Evolutionary conservation across 768 basidiomycete genomes (phyloP), one percentile per base, ranked within the genome.

Genomic region (Rhodotorula babjevae): DNA sequence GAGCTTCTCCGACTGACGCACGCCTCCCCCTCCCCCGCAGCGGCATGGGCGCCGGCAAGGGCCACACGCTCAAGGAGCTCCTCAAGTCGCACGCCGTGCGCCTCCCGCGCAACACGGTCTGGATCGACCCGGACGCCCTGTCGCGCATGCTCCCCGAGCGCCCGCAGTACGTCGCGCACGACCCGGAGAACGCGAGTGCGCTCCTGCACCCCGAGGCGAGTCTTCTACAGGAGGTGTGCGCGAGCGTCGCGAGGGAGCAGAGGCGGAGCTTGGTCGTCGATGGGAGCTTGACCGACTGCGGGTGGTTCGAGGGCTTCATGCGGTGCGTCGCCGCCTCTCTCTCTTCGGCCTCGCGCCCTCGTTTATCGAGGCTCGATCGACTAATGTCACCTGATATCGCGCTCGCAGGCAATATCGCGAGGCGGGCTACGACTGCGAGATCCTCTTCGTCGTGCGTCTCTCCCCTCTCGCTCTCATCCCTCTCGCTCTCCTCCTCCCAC

Each of bases 61-160:
- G 78, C 0, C 79, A 80, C 64, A 77, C 78, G 3, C 60, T 80
- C 36, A 63, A 75, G 14, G 53, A 70, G 44, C 69, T 77, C 49
- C 67, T 80, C 21, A 67, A 74, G 53, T 50, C 75, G 10, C 69
- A 76, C 16, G 61, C 47, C 27, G 73, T 80, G 4, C 63, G 68
- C 10, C 67, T 80, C 5, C 76, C 77, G 0, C 60, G 69, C 21
- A 72, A 79, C 67, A 79, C 78, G 29, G 75, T 80, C 40, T 80
- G 79, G 79, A 78, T 80, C 53, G 79, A 80, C 68, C 79, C 79
- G 29, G 79, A 80, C 57, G 72, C 72, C 27, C 72, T 80, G 46
- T 72, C 79, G 11, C 75, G 76, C 27, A 67, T 74, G 29, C 67
- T 80, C 14, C 79, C 79, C 44, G 79, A 80, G 68, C 71, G 78